A percentile compares a stretch with the other conserved stretches of the same genome.
Evolutionary conservation across 2,329 filamentous ascomycete species (phyloP).

Genomic region (Colletotrichum orbiculare): DNA sequence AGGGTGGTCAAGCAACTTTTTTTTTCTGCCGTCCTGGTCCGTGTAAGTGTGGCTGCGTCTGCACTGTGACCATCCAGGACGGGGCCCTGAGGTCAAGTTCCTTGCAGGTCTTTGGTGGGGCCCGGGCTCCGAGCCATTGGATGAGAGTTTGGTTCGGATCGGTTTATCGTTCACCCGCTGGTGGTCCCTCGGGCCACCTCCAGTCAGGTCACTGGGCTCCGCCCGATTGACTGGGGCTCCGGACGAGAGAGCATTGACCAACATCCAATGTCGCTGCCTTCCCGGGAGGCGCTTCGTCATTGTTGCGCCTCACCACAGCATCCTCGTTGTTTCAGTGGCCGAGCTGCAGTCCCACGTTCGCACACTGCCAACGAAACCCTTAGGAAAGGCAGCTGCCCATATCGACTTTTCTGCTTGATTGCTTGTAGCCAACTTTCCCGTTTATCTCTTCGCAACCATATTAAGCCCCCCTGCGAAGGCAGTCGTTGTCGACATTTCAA

Average conservation of each 20-base stretch:
- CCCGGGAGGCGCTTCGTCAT: slow-evolving; percentile 41
- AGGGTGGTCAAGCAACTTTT: slow-evolving; percentile 36
- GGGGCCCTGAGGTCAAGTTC: background rate
- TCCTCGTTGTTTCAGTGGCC: slow-evolving; percentile 35
- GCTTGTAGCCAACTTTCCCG: slow-evolving; percentile 13
- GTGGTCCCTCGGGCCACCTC: no score
- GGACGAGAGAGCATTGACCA: slow-evolving; percentile 34
- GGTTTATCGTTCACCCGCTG: slow-evolving; percentile 31
- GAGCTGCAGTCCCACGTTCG: slow-evolving; percentile 30
- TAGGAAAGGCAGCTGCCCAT: slow-evolving; percentile 30
- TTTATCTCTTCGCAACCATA: background rate
- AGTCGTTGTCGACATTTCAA: slow-evolving; percentile 23
- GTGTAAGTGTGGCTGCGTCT: slow-evolving; percentile 1
- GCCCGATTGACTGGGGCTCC: slow-evolving; percentile 19
- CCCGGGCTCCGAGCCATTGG: background rate
- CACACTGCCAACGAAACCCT: slow-evolving; percentile 25
- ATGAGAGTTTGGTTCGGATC: slow-evolving; percentile 6
- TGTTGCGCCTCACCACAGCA: slow-evolving; percentile 40
- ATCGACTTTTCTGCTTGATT: slow-evolving; percentile 14
- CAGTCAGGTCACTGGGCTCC: background rate
- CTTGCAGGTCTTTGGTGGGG: slow-evolving; percentile 39
- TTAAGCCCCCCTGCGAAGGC: slow-evolving; percentile 2
- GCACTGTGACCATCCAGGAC: slow-evolving; percentile 20
- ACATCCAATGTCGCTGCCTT: slow-evolving; percentile 17
- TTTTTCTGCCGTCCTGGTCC: slow-evolving; percentile 33